Evolutionary conservation across 2,329 filamentous ascomycete genomes (phyloP), one percentile per base, ranked within the genome.

Genomic region (Epichloe coenophiala): DNA sequence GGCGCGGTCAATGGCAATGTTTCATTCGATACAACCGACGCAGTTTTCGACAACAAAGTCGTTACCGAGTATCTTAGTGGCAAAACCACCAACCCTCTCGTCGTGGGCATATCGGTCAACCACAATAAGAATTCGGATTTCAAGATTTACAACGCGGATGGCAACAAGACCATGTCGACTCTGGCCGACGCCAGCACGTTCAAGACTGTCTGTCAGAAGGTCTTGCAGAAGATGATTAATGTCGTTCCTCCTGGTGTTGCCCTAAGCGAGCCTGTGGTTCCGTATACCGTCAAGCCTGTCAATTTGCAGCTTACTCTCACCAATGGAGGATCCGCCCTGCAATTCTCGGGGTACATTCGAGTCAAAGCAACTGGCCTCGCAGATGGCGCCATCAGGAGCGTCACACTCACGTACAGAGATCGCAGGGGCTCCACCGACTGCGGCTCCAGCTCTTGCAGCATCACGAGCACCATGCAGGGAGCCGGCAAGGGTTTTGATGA

Each of bases 221-320:
- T 81, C 17, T 63, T 82, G 39, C 74, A 78, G 59, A 75, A 74
- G 59, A 76, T 83, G 78, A 78, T 82, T 52, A 76, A 83, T n/a
- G 68, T 73, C 4, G 77, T 82, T 0, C 78, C 78, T 2, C 59
- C 63, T 3, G 67, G 66, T 3, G 74, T 79, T 3, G 65, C 64
- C 1, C 69, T 83, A 3, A 72, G 73, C 0, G 72, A 73, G 46
- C 68, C 74, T 2, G 72, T 82, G 50, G 62, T 64, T 9, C 76
- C 78, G 0, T 83, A 82, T 61, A 70, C 70, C 15, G 71, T 81
- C 57, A 83, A 83, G 66, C 79, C 79, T 3, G 74, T 76, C 48
- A 67, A 71, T 47, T 62, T 81, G 56, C 76, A 80, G 58, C 69
- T 83, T 38, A 72, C 72, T 0, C 65, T 83, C 15, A 67, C 72